Percentiles rank a stretch among this genome's conserved stretches.
Evolutionary conservation across 2,329 filamentous ascomycete species (phyloP).

Genomic region (Coniochaeta sp.): DNA sequence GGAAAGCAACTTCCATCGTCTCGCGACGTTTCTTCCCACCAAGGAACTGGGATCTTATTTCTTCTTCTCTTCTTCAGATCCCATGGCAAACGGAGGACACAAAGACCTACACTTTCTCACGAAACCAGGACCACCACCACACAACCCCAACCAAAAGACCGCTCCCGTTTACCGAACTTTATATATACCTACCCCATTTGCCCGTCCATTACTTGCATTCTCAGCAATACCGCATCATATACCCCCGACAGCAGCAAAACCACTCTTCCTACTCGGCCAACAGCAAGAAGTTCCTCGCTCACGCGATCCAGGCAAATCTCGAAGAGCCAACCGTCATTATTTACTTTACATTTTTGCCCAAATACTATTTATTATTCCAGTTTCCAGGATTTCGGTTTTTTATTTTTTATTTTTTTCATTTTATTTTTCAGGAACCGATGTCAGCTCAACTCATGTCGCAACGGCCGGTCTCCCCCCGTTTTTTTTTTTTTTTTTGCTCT

Average conservation of each 20-base stretch:
- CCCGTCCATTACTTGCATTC: neutral
- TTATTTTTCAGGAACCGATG: neutral
- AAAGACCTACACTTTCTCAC: neutral
- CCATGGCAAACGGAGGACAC: neutral
- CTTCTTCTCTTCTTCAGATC: no score
- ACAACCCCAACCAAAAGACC: neutral
- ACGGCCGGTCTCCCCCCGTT: constrained; percentile 2
- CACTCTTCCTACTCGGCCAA: constrained; percentile 7
- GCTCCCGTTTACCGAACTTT: neutral
- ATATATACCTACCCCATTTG: neutral
- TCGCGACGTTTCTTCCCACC: neutral
- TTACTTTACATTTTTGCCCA: neutral
- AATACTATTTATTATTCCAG: neutral
- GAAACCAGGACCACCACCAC: neutral
- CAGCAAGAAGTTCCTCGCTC: constrained; percentile 23
- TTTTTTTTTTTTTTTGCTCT: neutral
- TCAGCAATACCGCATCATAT: constrained; percentile 1
- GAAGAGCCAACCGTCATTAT: neutral
- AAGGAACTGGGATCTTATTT: neutral
- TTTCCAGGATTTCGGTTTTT: neutral
- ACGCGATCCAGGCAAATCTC: constrained; percentile 18
- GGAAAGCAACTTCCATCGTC: neutral
- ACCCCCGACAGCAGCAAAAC: constrained; percentile 8
- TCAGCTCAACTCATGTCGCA: neutral
- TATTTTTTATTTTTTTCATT: neutral